A percentile compares a stretch with the other conserved stretches of the same genome.
Evolutionary conservation across 1,284 basidiomycete species (phyloP).

Genomic region (Puccinia novopanici): DNA sequence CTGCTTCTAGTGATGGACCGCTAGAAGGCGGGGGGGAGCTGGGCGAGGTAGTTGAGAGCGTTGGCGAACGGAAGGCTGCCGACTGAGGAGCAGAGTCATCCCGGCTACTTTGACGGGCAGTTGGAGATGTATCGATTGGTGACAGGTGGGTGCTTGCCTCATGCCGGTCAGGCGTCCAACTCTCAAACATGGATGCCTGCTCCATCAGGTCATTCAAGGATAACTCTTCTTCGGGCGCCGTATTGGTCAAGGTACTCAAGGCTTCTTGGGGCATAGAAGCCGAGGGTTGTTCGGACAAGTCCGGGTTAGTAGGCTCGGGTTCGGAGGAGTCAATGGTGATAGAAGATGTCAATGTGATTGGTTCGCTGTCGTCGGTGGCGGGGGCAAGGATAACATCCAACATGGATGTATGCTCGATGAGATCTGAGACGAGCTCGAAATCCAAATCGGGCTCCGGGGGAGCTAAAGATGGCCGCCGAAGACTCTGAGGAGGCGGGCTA

Average conservation of each 20-base stretch:
- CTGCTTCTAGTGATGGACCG: background rate
- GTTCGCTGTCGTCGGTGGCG: background rate
- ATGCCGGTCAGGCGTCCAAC: slow-evolving; percentile 32
- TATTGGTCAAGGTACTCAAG: background rate
- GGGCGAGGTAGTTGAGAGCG: background rate
- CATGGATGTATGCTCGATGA: slow-evolving; percentile 44
- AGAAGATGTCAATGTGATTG: background rate
- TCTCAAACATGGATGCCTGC: slow-evolving; percentile 46
- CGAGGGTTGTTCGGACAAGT: background rate
- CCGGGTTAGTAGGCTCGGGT: background rate
- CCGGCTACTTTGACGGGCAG: background rate
- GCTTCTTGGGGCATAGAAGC: background rate
- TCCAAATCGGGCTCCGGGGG: slow-evolving; percentile 28
- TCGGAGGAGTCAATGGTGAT: background rate
- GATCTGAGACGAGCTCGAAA: slow-evolving; percentile 43
- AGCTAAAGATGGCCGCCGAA: background rate
- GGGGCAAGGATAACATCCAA: slow-evolving; percentile 42
- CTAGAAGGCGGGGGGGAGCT: background rate
- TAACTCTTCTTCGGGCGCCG: slow-evolving; percentile 13
- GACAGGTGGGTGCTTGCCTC: background rate
- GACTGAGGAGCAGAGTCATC: background rate
- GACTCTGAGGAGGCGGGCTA: background rate
- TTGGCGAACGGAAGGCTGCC: slow-evolving; percentile 9
- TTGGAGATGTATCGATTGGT: background rate
- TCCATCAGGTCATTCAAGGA: slow-evolving; percentile 43